These are phyloP conservation scores for Russula compacta DNA, from an alignment of 768 basidiomycete species.

Conservation along the genomic window DNA sequence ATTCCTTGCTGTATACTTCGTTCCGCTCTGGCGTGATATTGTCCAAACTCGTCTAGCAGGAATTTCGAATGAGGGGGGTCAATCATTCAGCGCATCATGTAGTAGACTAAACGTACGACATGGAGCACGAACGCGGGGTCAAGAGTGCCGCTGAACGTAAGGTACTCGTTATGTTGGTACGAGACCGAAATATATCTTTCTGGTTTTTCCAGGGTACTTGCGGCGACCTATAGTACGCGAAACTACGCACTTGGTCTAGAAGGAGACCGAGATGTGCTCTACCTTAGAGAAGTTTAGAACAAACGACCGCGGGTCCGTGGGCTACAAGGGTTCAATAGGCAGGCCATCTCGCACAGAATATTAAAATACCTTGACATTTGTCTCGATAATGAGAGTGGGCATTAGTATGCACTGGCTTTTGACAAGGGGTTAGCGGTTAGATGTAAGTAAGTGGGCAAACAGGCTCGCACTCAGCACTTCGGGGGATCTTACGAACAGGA, in stretches of 20 bases:
- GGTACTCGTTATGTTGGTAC: conserved; percentile 47
- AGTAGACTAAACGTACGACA: conserved; percentile 38
- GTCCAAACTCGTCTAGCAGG: conserved; percentile 46
- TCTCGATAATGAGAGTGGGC: conserved; percentile 13
- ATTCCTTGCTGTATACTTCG: conserved; percentile 43
- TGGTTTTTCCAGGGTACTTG: conserved; percentile 45
- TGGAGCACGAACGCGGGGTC: conserved; percentile 55
- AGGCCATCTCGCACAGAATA: background rate
- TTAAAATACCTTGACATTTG: conserved; percentile 14
- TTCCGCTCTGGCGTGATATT: conserved; percentile 42
- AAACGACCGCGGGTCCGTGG: conserved; percentile 1
- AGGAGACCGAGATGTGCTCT: background rate
- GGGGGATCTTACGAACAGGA: too few species aligned
- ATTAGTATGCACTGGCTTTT: too few species aligned
- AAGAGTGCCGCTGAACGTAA: conserved; percentile 52
- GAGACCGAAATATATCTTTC: conserved; percentile 45
- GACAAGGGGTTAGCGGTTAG: too few species aligned
- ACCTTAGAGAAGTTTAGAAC: conserved; percentile 15
- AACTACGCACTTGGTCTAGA: background rate
- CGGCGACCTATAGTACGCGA: conserved; percentile 35
- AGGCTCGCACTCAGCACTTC: too few species aligned
- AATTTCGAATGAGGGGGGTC: background rate
- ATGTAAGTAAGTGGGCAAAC: too few species aligned
- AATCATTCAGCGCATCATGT: background rate
- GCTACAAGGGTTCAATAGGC: background rate